A percentile compares a stretch with the other conserved stretches of the same genome.
phyloP scores from a whole-genome alignment of 208 protist species.

The Vickermania ingenoplastis region DNA sequence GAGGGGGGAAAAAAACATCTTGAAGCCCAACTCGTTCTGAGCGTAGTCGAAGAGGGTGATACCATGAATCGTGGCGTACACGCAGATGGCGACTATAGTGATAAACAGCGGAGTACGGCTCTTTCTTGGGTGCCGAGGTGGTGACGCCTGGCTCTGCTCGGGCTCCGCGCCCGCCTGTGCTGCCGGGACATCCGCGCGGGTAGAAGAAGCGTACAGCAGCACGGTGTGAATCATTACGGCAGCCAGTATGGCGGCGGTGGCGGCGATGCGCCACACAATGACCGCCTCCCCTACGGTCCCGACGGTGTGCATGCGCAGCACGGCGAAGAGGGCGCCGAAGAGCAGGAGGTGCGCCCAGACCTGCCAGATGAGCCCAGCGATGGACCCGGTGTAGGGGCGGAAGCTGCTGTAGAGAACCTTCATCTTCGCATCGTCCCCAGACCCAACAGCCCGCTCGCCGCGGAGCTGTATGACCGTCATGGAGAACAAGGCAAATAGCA shows the following conservation, averaged over 20 bases:
- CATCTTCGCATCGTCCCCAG: too few relatives aligned
- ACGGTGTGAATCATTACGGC: neutral
- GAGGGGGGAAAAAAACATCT: neutral
- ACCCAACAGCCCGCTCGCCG: conserved; percentile 6
- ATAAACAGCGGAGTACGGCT: too few relatives aligned
- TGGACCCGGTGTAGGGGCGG: conserved; percentile 14
- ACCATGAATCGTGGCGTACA: conserved; percentile 10
- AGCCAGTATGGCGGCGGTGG: neutral
- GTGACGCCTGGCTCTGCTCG: conserved; percentile 6
- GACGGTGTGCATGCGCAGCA: neutral
- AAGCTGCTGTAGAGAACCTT: conserved; percentile 17
- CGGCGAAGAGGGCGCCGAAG: neutral
- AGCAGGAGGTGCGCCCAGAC: conserved; percentile 12
- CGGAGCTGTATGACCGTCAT: conserved; percentile 8
- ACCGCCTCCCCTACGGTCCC: neutral
- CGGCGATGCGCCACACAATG: neutral
- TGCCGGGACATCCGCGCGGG: neutral
- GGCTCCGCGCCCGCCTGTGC: neutral
- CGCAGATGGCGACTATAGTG: conserved; percentile 2
- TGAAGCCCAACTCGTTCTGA: neutral
- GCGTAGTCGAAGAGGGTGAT: neutral
- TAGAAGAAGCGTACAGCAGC: neutral
- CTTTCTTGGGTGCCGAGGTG: too few relatives aligned
- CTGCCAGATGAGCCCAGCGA: conserved; percentile 30
- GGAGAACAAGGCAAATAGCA: neutral